Percentiles rank a stretch among this genome's conserved stretches.
Conservation (phyloP, 1,139 yeast species). For the Spathaspora sp. region DNA sequence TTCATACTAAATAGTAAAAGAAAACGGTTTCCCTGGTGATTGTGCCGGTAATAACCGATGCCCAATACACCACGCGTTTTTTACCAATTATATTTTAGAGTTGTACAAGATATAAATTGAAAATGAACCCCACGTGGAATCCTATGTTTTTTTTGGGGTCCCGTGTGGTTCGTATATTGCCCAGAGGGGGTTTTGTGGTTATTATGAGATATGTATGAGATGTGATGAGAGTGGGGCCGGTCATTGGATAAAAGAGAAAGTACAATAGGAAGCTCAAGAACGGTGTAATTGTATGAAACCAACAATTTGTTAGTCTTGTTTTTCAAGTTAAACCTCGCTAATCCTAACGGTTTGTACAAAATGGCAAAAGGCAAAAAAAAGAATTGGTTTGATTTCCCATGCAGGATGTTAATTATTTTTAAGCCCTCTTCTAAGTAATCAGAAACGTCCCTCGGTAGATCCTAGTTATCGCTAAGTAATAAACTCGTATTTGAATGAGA, state of each 20-base stretch:
- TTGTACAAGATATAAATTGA: no score
- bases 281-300: background rate
- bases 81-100: background rate
- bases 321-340: background rate
- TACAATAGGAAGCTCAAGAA: background rate
- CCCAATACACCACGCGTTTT: no score
- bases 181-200: no score
- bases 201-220: background rate
- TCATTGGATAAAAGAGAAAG: background rate
- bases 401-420: background rate
- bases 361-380: background rate
- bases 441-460: background rate
- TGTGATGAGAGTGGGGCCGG: background rate
- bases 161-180: no score
- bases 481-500: background rate
- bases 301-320: background rate
- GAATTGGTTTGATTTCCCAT: background rate
- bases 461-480: background rate
- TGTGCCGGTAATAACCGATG: background rate
- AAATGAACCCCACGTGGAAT: slow-evolving; percentile 3
- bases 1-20: no score
- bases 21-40: background rate
- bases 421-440: background rate
- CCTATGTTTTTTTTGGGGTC: no score
- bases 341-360: background rate